Percentiles rank a stretch among this genome's conserved stretches.
Conservation (phyloP, 371 early-diverging fungal genomes). For the Saksenaea vasiformis region DNA sequence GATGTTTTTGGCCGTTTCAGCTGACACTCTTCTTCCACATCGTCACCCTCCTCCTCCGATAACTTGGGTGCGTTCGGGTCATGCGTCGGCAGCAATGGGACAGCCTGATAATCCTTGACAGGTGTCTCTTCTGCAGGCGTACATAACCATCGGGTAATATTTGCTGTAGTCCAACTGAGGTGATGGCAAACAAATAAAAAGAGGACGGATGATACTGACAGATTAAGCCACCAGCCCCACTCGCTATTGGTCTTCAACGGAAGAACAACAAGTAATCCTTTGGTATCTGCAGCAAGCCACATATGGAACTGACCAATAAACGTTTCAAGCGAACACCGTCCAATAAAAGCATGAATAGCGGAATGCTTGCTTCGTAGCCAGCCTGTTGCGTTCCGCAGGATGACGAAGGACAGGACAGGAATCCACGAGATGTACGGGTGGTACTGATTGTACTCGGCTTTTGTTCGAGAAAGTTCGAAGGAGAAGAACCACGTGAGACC, state of each 20-base stretch:
- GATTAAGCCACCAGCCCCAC: slow-evolving; percentile 63
- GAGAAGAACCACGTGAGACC: slow-evolving; percentile 51
- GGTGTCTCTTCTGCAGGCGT: not conserved
- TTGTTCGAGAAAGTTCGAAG: slow-evolving; percentile 52
- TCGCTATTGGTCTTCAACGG: slow-evolving; percentile 14
- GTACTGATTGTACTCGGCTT: slow-evolving; percentile 54
- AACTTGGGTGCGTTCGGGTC: not conserved
- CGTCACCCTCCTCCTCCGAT: not conserved
- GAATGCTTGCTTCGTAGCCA: slow-evolving; percentile 56
- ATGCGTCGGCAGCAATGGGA: slow-evolving; percentile 27
- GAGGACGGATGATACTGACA: slow-evolving; percentile 48
- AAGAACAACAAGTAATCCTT: slow-evolving; percentile 57
- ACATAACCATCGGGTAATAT: slow-evolving; percentile 43
- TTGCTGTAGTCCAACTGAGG: slow-evolving; percentile 56
- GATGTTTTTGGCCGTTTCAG: not conserved
- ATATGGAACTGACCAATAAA: slow-evolving; percentile 82
- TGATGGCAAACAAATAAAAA: slow-evolving; percentile 60
- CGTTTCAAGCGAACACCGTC: slow-evolving; percentile 71
- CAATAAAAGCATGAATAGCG: slow-evolving; percentile 57
- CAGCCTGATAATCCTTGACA: slow-evolving; percentile 21
- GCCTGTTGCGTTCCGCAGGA: slow-evolving; percentile 68
- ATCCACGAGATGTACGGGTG: slow-evolving; percentile 71
- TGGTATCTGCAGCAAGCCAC: slow-evolving; percentile 77
- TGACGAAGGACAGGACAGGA: slow-evolving; percentile 61
- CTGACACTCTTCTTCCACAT: slow-evolving; percentile 14